Base-by-base conservation (phyloP, 2,329 filamentous ascomycete species). In the Diaporthe longicolla region DNA sequence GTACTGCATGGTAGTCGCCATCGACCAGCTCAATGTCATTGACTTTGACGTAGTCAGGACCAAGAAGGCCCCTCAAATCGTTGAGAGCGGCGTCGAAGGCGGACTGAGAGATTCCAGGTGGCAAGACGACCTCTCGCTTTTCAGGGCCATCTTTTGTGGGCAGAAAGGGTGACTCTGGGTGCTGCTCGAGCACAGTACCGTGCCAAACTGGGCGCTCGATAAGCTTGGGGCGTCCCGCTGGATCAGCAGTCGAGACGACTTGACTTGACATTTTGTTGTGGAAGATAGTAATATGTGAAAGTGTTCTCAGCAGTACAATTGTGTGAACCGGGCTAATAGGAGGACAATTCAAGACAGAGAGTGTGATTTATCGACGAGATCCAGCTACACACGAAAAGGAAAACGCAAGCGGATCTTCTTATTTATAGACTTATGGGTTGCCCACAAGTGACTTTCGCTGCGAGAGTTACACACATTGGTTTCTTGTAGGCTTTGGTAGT, bases 121-220 rank as follows among this genome's bases (percentile, higher is more conserved):
- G 54, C 2, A 57, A 57, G 29, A 57, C 54, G 29, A 57, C 6
- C 54, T 57, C 54, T 57, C 54, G 54, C 54, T 35, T 57, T 9
- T 57, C 54, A 35, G 54, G 54, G 11, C 17, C 54, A n/a, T 35
- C 29, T 57, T 57, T 57, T 57, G 54, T 57, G 54, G 54, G 54
- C 29, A 57, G 10, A n/a, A 57, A 57, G 54, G 54, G 54, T 21
- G 54, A 57, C 54, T 57, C 54, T 57, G 54, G 54, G 54, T 57
- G 54, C 29, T 57, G 54, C 54, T 57, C 54, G 29, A 57, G 54
- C 5, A 57, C 54, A 13, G 54, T 57, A 11, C 54, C 54, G 54
- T 57, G 54, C 54, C 54, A 57, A 13, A 57, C 54, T 29, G 54
- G 54, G 54, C 54, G 54, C 26, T 57, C 54, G 54, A 57, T 57